Percentiles rank a stretch among this genome's conserved stretches.
Conservation (phyloP, 768 basidiomycete genomes). For the Boletales sp. region DNA sequence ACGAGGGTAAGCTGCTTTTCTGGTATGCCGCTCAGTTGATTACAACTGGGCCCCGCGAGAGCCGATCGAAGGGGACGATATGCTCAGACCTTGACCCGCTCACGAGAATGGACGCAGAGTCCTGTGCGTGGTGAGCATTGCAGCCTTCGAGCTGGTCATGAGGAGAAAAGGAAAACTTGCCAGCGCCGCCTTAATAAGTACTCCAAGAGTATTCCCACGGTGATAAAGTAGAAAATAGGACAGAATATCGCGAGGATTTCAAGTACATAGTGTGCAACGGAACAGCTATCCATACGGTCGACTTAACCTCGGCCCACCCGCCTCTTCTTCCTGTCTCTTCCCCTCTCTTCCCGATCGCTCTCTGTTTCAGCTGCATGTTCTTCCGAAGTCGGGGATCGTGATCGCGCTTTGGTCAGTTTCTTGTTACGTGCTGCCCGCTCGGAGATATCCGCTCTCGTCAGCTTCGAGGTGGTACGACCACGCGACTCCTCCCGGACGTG, state of each 20-base stretch:
- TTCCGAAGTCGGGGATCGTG: slow-evolving; percentile 7
- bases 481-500: slow-evolving; percentile 22
- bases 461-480: slow-evolving; percentile 7
- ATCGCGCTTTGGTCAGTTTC: background rate
- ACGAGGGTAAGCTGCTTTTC: slow-evolving; percentile 43
- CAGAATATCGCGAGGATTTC: background rate
- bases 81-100: slow-evolving; percentile 86
- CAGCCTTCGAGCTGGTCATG: slow-evolving; percentile 41
- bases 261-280: too few relatives aligned
- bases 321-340: slow-evolving; percentile 29
- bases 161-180: too few relatives aligned
- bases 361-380: slow-evolving; percentile 8
- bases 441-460: background rate
- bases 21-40: slow-evolving; percentile 64
- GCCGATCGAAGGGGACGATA: slow-evolving; percentile 60
- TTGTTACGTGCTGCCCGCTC: slow-evolving; percentile 3
- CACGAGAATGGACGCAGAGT: slow-evolving; percentile 40
- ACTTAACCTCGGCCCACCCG: slow-evolving; percentile 15
- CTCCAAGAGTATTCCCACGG: background rate
- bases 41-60: slow-evolving; percentile 59
- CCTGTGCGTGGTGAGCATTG: slow-evolving; percentile 62
- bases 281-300: background rate
- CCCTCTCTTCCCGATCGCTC: slow-evolving; percentile 14
- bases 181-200: too few relatives aligned
- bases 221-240: background rate